Evolutionary conservation across 2,329 filamentous ascomycete species (phyloP).

Genomic region (Aspergillus aculeatus): DNA sequence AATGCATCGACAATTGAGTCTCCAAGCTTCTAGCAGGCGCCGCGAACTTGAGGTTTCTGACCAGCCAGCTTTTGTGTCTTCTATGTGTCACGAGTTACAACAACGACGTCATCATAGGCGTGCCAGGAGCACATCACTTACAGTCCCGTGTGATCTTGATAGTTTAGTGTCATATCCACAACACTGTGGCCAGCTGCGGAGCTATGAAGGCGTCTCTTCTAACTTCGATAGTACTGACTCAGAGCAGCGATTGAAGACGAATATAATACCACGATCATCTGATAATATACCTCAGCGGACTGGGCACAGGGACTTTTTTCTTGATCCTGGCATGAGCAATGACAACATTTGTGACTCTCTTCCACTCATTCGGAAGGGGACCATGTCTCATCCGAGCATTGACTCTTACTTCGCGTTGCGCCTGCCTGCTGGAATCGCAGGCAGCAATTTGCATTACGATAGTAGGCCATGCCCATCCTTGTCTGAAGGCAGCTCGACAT

Average conservation of each 20-base stretch:
- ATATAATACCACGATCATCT: not conserved
- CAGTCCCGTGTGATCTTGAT: not conserved
- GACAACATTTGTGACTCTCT: not conserved
- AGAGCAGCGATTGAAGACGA: not conserved
- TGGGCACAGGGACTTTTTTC: not conserved
- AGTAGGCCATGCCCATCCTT: not conserved
- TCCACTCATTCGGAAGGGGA: not conserved
- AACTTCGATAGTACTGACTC: not conserved
- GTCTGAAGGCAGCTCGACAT: not conserved
- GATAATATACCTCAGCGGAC: not conserved
- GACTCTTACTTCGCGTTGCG: not conserved
- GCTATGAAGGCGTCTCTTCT: conserved; percentile 4
- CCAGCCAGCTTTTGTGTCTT: conserved; percentile 11
- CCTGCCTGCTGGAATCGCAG: not conserved
- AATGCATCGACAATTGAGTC: conserved; percentile 20
- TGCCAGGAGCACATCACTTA: conserved; percentile 15
- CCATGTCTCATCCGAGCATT: not conserved
- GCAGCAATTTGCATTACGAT: not conserved
- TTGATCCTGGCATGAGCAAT: not conserved
- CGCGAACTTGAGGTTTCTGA: conserved; percentile 17
- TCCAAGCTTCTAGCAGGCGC: conserved; percentile 15
- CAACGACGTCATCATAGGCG: conserved; percentile 6
- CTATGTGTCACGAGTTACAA: conserved; percentile 17
- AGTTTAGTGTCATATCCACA: conserved; percentile 7
- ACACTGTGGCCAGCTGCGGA: conserved; percentile 17